Percentiles rank a stretch among this genome's conserved stretches.
Evolutionary conservation across 805 yeast species (phyloP).

Genomic region (Jamesozyma jinghongensis): DNA sequence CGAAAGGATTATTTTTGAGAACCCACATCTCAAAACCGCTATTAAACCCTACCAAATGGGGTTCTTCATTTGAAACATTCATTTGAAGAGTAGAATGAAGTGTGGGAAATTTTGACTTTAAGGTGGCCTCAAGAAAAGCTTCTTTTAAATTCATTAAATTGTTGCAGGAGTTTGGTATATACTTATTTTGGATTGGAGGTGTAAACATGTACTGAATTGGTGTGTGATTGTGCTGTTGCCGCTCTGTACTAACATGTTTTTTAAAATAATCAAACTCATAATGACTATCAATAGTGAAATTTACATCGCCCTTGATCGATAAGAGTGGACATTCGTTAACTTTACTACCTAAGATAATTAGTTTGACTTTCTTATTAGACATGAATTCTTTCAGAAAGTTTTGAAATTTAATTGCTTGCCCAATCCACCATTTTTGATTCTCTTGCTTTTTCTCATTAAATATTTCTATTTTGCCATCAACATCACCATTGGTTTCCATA

Average conservation of each 20-base stretch:
- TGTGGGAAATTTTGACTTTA: constrained; percentile 24
- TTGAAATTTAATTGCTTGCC: constrained; percentile 32
- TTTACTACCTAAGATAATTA: constrained; percentile 30
- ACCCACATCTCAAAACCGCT: constrained; percentile 44
- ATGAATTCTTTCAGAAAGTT: constrained; percentile 27
- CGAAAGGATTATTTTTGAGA: constrained; percentile 29
- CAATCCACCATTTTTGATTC: constrained; percentile 37
- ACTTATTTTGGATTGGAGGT: constrained; percentile 11
- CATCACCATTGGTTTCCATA: constrained; percentile 12
- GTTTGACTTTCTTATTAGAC: constrained; percentile 25
- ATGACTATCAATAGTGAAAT: constrained; percentile 28
- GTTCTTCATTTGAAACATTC: constrained; percentile 21
- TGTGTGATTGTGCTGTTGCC: no score
- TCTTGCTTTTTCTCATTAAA: constrained; percentile 22
- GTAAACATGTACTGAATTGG: background rate
- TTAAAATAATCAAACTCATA: constrained; percentile 38
- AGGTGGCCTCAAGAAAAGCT: constrained; percentile 7
- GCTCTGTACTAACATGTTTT: no score
- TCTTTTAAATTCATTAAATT: constrained; percentile 17
- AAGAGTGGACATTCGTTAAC: constrained; percentile 3
- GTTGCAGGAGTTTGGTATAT: constrained; percentile 10
- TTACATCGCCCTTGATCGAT: background rate
- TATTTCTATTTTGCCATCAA: constrained; percentile 5
- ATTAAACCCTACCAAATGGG: constrained; percentile 32
- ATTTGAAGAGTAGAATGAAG: constrained; percentile 30